Conservation (phyloP, 768 basidiomycete genomes). For the Lactarius pseudohatsudake region DNA sequence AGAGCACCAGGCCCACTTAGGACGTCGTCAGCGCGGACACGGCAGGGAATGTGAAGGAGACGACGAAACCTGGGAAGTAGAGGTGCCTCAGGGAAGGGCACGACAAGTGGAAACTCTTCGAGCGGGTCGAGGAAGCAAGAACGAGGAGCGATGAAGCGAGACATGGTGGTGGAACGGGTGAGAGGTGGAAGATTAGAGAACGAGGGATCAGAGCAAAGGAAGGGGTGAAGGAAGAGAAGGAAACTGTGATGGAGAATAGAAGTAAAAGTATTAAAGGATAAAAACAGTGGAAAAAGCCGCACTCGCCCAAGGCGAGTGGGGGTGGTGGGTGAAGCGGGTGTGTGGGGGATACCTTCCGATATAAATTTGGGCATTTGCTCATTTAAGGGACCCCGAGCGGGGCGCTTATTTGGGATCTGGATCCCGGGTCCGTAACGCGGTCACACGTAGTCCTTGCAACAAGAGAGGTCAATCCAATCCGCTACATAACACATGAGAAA, state of each 20-base stretch:
- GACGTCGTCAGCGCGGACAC: slow-evolving; percentile 10
- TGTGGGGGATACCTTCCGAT: slow-evolving; percentile 15
- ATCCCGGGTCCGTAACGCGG: slow-evolving; percentile 18
- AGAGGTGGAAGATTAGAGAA: slow-evolving; percentile 14
- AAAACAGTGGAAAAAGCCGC: slow-evolving; percentile 20
- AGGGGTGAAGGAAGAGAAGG: slow-evolving; percentile 24
- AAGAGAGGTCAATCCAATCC: slow-evolving; percentile 4
- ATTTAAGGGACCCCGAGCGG: slow-evolving; percentile 6
- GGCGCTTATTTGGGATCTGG: slow-evolving; percentile 17
- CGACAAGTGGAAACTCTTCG: slow-evolving; percentile 26
- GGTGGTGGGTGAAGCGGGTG: slow-evolving; percentile 12
- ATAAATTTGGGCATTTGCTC: slow-evolving; percentile 9
- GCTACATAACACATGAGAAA: slow-evolving; percentile 9
- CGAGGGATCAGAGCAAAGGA: slow-evolving; percentile 25
- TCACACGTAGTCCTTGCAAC: slow-evolving; percentile 16
- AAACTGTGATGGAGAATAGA: slow-evolving; percentile 24
- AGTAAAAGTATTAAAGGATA: slow-evolving; percentile 25
- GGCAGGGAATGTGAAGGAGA: not conserved
- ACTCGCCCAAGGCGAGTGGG: slow-evolving; percentile 26
- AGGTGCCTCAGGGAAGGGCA: slow-evolving; percentile 25
- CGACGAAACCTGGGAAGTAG: slow-evolving; percentile 19
- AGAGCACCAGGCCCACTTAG: slow-evolving; percentile 26
- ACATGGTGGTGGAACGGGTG: slow-evolving; percentile 15
- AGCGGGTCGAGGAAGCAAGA: slow-evolving; percentile 25
- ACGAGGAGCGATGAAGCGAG: not conserved